Evolutionary conservation across 2,329 filamentous ascomycete species (phyloP), one percentile per base, ranked within the genome.

Genomic region (Emydomyces testavorans): DNA sequence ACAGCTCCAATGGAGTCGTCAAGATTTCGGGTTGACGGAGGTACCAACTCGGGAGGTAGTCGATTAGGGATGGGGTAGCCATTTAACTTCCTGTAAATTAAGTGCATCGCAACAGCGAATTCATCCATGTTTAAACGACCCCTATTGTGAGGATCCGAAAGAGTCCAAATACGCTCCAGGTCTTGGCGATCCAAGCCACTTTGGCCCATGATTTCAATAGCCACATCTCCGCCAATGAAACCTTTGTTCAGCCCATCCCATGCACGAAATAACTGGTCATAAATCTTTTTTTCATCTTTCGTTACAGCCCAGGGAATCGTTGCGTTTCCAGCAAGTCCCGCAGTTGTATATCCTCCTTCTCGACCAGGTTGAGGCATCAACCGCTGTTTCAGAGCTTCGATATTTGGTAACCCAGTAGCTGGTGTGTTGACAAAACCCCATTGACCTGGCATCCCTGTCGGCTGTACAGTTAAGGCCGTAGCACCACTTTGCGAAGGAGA

Each of bases 401-500:
- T 93, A 58, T 95, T 95, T 1, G 92, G 92, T 53, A 98, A 69
- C 1, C 90, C 92, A 34, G 80, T 83, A 3, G 89, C 78, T 1
- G 92, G 92, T 1, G 88, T 85, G 65, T 98, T 98, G 26, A 96
- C 92, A 47, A 96, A 78, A n/a, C 92, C 92, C 92, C 92, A 98
- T 63, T 96, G 92, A 11, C 92, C 92, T 4, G 92, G 90, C 29
- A 79, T 73, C 8, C 92, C 92, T 2, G 92, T 98, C 4, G 92
- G 92, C 62, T 98, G 92, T n/a, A 88, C 81, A 58, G 93, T 90
- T 53, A 98, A 66, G 2, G 77, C 74, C 41, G 75, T 66, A 66
- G 81, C 76, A n/a, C 84, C 83, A 37, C 83, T 83, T 57, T 75
- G 76, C 36, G 65, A 75, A 41, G 78, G 79, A 18, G 73, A 76